Percentiles rank a stretch among this genome's conserved stretches.
Conservation (phyloP, 2,329 filamentous ascomycete species). For the Botrytis sinoallii region DNA sequence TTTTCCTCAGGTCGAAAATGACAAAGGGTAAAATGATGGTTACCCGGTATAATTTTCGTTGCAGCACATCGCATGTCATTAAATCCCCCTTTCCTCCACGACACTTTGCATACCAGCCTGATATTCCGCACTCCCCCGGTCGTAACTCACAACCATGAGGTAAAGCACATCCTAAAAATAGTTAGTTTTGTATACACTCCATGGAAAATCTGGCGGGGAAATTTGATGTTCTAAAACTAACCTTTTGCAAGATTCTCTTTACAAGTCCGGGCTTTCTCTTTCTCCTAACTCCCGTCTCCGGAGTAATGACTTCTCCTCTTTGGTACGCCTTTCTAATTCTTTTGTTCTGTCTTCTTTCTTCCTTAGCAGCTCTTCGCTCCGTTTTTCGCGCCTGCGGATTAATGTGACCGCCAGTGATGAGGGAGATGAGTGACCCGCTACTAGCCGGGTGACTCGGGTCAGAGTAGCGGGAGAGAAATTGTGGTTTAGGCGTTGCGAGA, state of each 20-base stretch:
- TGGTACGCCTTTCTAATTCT: constrained; percentile 16
- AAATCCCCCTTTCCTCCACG: not conserved
- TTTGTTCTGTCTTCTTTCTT: constrained; percentile 11
- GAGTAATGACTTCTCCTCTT: constrained; percentile 21
- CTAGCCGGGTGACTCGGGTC: constrained; percentile 52
- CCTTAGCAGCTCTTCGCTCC: not conserved
- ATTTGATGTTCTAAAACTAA: constrained; percentile 15
- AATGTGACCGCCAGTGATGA: constrained; percentile 47
- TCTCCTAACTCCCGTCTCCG: constrained; percentile 20
- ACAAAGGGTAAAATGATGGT: not conserved
- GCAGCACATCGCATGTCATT: not conserved
- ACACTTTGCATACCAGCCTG: constrained; percentile 10
- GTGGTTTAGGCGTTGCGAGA: constrained; percentile 38
- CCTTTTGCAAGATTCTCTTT: constrained; percentile 37
- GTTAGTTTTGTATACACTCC: constrained; percentile 8
- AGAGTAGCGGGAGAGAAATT: constrained; percentile 47
- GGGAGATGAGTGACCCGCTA: constrained; percentile 46
- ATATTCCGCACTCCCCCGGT: not conserved
- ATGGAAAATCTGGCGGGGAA: not conserved
- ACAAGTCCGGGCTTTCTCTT: constrained; percentile 25
- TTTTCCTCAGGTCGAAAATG: not conserved
- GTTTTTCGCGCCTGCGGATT: constrained; percentile 25
- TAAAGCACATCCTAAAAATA: constrained; percentile 46
- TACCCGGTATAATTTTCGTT: not conserved
- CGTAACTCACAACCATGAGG: constrained; percentile 46